Conservation (phyloP, 805 yeast genomes). For the Lachancea dasiensis region DNA sequence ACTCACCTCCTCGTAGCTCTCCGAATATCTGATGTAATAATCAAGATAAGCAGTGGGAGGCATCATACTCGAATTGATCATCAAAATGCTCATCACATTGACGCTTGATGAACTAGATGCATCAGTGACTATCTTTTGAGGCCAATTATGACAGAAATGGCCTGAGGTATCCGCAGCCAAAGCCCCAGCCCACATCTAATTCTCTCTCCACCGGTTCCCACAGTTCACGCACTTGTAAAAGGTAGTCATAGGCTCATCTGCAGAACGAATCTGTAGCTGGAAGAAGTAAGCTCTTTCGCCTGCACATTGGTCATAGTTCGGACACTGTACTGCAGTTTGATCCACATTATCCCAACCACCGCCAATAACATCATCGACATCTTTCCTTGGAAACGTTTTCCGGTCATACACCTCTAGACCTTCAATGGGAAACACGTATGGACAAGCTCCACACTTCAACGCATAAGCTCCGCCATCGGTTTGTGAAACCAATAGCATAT, state of each 20-base stretch:
- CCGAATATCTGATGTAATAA: too few relatives aligned
- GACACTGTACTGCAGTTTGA: constrained; percentile 91
- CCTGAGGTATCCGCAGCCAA: neutral
- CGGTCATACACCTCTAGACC: constrained; percentile 84
- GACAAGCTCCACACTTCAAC: constrained; percentile 89
- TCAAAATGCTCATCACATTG: too few relatives aligned
- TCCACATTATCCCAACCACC: constrained; percentile 99
- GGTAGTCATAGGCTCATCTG: constrained; percentile 99
- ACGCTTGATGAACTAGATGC: too few relatives aligned
- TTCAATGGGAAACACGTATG: constrained; percentile 84
- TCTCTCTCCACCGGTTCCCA: constrained; percentile 95
- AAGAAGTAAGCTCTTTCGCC: constrained; percentile 91
- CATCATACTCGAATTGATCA: too few relatives aligned
- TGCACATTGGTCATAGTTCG: constrained; percentile 71
- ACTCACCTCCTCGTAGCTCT: too few relatives aligned
- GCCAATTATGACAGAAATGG: neutral
- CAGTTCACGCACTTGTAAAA: constrained; percentile 93
- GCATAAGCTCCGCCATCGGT: constrained; percentile 55
- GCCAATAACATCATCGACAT: constrained; percentile 94
- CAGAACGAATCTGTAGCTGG: constrained; percentile 93
- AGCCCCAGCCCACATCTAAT: constrained; percentile 33
- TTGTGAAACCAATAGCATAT: constrained; percentile 71
- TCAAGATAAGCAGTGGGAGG: too few relatives aligned
- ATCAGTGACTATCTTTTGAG: too few relatives aligned
- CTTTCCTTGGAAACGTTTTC: constrained; percentile 74